phyloP scores from a whole-genome alignment of 805 yeast species.

The Saccharomycopsis fibuligera region DNA sequence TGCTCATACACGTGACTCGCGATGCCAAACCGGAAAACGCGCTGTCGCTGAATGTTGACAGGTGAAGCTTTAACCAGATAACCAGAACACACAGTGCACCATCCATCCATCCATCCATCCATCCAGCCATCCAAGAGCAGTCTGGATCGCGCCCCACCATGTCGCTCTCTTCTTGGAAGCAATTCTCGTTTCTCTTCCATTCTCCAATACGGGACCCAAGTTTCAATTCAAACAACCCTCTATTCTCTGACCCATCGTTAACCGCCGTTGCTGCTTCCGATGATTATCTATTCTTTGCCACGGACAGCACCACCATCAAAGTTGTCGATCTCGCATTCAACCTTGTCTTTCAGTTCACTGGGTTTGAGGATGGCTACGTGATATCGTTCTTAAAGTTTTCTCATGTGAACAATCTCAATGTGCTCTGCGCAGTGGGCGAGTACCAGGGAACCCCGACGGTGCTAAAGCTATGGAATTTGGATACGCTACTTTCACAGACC shows the following conservation, averaged over 20 bases:
- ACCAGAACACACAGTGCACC: no score
- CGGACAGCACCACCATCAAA: constrained; percentile 46
- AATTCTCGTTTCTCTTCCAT: constrained; percentile 79
- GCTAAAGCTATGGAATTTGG: constrained; percentile 69
- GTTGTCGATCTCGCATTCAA: constrained; percentile 47
- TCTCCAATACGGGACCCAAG: constrained; percentile 83
- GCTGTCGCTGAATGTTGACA: no score
- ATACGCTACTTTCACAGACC: constrained; percentile 35
- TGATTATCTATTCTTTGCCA: constrained; percentile 53
- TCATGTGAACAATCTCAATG: constrained; percentile 31
- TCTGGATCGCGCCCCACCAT: no score
- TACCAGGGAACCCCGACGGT: constrained; percentile 62
- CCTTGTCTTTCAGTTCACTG: constrained; percentile 45
- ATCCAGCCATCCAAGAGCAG: no score
- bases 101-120: no score
- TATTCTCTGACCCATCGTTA: constrained; percentile 75
- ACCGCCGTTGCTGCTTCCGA: constrained; percentile 57
- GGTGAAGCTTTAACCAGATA: no score
- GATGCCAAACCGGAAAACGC: no score
- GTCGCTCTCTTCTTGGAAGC: constrained; percentile 49
- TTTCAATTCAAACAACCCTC: constrained; percentile 49
- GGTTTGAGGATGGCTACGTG: constrained; percentile 59
- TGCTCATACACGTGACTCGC: no score
- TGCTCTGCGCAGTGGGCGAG: constrained; percentile 70
- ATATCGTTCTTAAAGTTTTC: constrained; percentile 52